Evolutionary conservation across 768 basidiomycete species (phyloP).

Genomic region (Podaxis sp.): DNA sequence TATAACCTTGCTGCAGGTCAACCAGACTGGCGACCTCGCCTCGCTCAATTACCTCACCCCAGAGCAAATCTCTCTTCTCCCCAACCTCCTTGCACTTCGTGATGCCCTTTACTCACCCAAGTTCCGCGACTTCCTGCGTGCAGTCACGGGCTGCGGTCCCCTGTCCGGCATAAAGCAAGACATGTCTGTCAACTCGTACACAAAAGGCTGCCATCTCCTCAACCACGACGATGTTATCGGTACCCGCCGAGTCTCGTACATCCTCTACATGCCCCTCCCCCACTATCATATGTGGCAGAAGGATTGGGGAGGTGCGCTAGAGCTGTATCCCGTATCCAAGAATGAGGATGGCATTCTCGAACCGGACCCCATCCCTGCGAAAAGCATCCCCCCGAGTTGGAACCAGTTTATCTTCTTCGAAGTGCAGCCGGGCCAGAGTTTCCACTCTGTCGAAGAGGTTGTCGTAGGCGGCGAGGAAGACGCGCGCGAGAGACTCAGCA

Average conservation of each 20-base stretch:
- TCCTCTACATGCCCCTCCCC: conserved; percentile 91
- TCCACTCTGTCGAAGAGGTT: conserved; percentile 97
- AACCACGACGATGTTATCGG: conserved; percentile 99
- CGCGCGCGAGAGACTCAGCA: conserved; percentile 74
- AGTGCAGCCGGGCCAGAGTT: conserved; percentile 94
- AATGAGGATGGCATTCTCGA: conserved; percentile 66
- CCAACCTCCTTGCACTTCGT: conserved; percentile 76
- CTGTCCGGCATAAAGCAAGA: conserved; percentile 91
- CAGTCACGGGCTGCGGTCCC: conserved; percentile 90
- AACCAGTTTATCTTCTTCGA: conserved; percentile 87
- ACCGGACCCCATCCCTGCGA: conserved; percentile 63
- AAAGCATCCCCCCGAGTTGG: conserved; percentile 77
- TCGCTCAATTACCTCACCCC: conserved; percentile 86
- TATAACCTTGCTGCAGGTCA: conserved; percentile 55
- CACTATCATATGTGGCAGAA: conserved; percentile 74
- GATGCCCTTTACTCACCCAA: conserved; percentile 86
- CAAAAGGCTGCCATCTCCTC: conserved; percentile 88
- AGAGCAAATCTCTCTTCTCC: conserved; percentile 74
- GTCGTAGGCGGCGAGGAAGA: conserved; percentile 77
- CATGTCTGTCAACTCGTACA: conserved; percentile 93
- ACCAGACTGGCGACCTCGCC: conserved; percentile 95
- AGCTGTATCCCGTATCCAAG: conserved; percentile 77
- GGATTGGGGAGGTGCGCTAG: conserved; percentile 92
- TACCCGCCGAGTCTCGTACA: conserved; percentile 90
- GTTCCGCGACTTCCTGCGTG: conserved; percentile 80